A percentile compares a stretch with the other conserved stretches of the same genome.
These are phyloP conservation scores for Caloboletus inedulis DNA, from an alignment of 1,284 basidiomycete genomes.

Conservation along the genomic window DNA sequence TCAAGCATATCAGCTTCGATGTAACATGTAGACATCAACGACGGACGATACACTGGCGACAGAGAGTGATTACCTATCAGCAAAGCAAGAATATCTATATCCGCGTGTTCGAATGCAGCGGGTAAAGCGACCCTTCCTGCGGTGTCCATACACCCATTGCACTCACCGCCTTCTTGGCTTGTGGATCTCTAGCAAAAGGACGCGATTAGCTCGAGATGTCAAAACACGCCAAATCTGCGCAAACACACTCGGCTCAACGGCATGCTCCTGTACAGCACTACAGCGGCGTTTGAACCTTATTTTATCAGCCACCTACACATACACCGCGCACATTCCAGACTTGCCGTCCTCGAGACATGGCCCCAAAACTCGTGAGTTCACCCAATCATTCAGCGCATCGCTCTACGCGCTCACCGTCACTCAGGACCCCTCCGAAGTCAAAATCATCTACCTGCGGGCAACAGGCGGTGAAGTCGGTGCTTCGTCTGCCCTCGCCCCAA, in stretches of 20 bases:
- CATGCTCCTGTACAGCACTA: conserved; percentile 51
- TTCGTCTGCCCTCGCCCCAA: conserved; percentile 97
- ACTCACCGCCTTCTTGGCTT: conserved; percentile 35
- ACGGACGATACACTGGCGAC: conserved; percentile 9
- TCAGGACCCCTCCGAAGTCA: conserved; percentile 90
- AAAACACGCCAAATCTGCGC: conserved; percentile 15
- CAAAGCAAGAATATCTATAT: conserved; percentile 76
- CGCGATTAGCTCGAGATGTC: background rate
- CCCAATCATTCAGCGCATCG: background rate
- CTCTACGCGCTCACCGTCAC: conserved; percentile 14
- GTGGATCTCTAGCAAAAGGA: conserved; percentile 10
- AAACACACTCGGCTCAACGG: conserved; percentile 26
- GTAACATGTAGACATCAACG: conserved; percentile 20
- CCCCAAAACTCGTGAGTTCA: conserved; percentile 71
- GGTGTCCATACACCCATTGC: conserved; percentile 76
- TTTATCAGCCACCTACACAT: conserved; percentile 27
- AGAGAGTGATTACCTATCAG: conserved; percentile 67
- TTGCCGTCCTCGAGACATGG: conserved; percentile 45
- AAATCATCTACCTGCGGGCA: conserved; percentile 99
- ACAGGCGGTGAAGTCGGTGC: conserved; percentile 99
- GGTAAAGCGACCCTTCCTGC: conserved; percentile 72
- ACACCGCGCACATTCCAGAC: background rate
- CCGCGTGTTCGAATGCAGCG: conserved; percentile 70
- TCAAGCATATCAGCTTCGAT: conserved; percentile 86
- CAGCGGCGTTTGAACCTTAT: conserved; percentile 52